Conservation (phyloP, 352 stramenopile genomes). For the Phytophthora megakarya region DNA sequence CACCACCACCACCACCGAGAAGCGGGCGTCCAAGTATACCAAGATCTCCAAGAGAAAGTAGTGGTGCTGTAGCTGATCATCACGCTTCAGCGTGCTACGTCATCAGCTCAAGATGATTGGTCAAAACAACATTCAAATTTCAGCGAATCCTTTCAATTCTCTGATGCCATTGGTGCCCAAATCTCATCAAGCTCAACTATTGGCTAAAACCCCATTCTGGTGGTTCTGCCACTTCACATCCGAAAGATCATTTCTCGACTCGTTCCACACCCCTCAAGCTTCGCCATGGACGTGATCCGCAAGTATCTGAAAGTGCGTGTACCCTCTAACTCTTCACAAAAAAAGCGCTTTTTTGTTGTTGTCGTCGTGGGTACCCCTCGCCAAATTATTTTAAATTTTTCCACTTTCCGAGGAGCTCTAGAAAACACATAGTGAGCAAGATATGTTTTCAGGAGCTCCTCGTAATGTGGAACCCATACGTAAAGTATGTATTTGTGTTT, state of each 20-base stretch:
- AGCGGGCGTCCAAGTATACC: slow-evolving; percentile 73
- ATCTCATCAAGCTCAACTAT: neutral
- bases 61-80: neutral
- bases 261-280: neutral
- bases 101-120: slow-evolving; percentile 6
- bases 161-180: slow-evolving; percentile 3
- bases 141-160: slow-evolving; percentile 12
- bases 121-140: slow-evolving; percentile 2
- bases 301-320: slow-evolving; percentile 73
- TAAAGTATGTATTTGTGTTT: too few relatives aligned
- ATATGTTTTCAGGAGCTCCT: too few relatives aligned
- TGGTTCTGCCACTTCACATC: slow-evolving; percentile 23
- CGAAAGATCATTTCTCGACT: slow-evolving; percentile 30
- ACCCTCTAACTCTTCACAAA: too few relatives aligned
- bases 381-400: too few relatives aligned
- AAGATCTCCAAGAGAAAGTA: slow-evolving; percentile 78
- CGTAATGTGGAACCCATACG: too few relatives aligned
- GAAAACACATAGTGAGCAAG: too few relatives aligned
- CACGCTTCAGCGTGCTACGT: slow-evolving; percentile 8
- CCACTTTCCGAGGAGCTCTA: too few relatives aligned
- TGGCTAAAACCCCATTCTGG: slow-evolving; percentile 22
- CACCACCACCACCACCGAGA: slow-evolving; percentile 45
- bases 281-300: slow-evolving; percentile 77
- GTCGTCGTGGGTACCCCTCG: too few relatives aligned
- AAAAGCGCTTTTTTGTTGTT: too few relatives aligned